Evolutionary conservation across 2,329 filamentous ascomycete species (phyloP).

Genomic region (Ophiostoma populinum): DNA sequence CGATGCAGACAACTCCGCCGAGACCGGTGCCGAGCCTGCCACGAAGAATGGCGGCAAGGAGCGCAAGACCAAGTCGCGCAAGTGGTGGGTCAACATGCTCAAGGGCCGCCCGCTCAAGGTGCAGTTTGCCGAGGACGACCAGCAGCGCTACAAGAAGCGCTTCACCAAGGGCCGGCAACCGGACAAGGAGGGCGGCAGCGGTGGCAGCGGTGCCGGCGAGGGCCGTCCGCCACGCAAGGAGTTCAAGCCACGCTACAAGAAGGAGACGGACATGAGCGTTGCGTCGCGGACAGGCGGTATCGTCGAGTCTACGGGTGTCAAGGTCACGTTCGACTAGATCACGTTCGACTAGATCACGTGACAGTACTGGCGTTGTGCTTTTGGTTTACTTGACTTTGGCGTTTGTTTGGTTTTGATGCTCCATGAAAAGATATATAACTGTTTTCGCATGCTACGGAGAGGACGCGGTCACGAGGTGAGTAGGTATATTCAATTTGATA

Average conservation of each 20-base stretch:
- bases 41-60: slow-evolving; percentile 6
- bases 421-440: too few species aligned
- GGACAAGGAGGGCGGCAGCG: slow-evolving; percentile 16
- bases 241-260: slow-evolving; percentile 11
- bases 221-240: slow-evolving; percentile 9
- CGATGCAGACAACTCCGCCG: slow-evolving; percentile 19
- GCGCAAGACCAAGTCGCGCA: slow-evolving; percentile 34
- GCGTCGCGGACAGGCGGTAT: slow-evolving; percentile 62
- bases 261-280: slow-evolving; percentile 28
- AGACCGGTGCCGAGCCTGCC: slow-evolving; percentile 15
- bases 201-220: slow-evolving; percentile 5
- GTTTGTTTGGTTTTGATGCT: neutral
- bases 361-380: neutral
- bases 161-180: slow-evolving; percentile 58
- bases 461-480: too few species aligned
- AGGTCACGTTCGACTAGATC: too few species aligned
- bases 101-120: slow-evolving; percentile 67
- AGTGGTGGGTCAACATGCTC: slow-evolving; percentile 77
- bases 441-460: too few species aligned
- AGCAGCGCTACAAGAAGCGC: slow-evolving; percentile 81
- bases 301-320: slow-evolving; percentile 62
- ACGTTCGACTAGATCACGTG: slow-evolving; percentile 45
- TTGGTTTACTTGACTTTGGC: neutral
- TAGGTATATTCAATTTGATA: too few species aligned
- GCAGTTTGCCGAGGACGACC: slow-evolving; percentile 86